phyloP scores from a whole-genome alignment of 495 filamentous ascomycete species.

The Paragyromitra xinjiangensis region DNA sequence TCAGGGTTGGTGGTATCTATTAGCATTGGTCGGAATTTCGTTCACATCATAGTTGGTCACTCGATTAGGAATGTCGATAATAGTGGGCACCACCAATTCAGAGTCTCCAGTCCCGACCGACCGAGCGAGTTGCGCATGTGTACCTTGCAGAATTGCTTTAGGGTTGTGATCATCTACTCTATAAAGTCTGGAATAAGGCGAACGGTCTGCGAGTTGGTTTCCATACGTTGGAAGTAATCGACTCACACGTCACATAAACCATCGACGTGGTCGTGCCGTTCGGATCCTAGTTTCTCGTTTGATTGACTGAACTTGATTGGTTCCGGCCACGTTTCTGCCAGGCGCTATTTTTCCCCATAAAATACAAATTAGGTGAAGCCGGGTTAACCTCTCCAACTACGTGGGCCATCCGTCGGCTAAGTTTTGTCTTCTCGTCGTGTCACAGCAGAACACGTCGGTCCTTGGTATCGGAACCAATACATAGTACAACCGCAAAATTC shows the following conservation, averaged over 20 bases:
- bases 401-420: slow-evolving; percentile 49
- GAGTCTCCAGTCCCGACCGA: slow-evolving; percentile 12
- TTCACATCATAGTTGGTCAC: slow-evolving; percentile 42
- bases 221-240: slow-evolving; percentile 32
- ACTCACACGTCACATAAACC: slow-evolving; percentile 44
- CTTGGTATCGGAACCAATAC: slow-evolving; percentile 46
- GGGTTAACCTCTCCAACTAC: slow-evolving; percentile 45
- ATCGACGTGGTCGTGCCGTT: slow-evolving; percentile 44
- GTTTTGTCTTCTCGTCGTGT: slow-evolving; percentile 46
- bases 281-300: slow-evolving; percentile 21
- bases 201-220: slow-evolving; percentile 23
- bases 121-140: slow-evolving; percentile 24
- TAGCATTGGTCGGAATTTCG: neutral
- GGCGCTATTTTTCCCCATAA: slow-evolving; percentile 36
- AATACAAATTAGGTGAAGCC: slow-evolving; percentile 38
- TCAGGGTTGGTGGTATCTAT: neutral
- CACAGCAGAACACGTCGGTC: slow-evolving; percentile 45
- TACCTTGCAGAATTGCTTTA: slow-evolving; percentile 44
- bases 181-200: slow-evolving; percentile 5
- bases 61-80: slow-evolving; percentile 33
- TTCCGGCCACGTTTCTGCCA: slow-evolving; percentile 10
- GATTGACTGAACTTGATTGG: slow-evolving; percentile 28
- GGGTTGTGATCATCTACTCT: slow-evolving; percentile 30
- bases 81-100: neutral
- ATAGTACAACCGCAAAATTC: slow-evolving; percentile 17